Base-by-base conservation (phyloP, 352 stramenopile genomes). In the Thalassiosira exigua region DNA sequence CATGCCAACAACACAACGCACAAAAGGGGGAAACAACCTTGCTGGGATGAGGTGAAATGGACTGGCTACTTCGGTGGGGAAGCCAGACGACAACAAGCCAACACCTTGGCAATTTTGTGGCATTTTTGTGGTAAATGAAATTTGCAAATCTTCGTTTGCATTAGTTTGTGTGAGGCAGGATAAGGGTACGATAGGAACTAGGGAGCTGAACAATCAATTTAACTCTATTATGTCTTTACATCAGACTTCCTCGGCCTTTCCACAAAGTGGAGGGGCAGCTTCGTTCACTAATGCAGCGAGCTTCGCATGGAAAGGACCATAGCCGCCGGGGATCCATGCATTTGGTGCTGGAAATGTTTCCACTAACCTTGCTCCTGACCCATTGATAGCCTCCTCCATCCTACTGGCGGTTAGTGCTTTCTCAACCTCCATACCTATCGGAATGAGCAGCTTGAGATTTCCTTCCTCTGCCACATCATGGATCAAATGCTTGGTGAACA, bases 271-370 rank as follows among this genome's bases (percentile, higher is more conserved):
- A 19, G 72, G 72, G 29, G 72, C 72, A 24, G 56, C 64, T 48
- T 81, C 57, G 32, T 71, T 54, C 26, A 81, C 72, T 26, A 75
- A 51, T 59, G 0, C 50, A 56, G 64, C 65, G 36, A 81, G 65
- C 17, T 76, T 76, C 21, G 56, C 72, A 30, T 81, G 58, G 26
- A 76, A 81, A 54, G 57, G 59, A 22, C 77, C 71, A 29, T 85
- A 85, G 2, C 77, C 77, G 30, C 77, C 76, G 3, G 57, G 54
- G 24, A 85, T 73, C 77, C 77, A 85, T 1, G 77, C 77, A 70
- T 85, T 85, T n/a, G 77, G 77, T 21, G 77, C 77, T 1, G 77
- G 77, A 65, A 82, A 69, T n/a, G 77, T 73, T 11, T 82, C 66
- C 17, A 54, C 44, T 42, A 82, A 33, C 30, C n/a, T 21, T 33